Evolutionary conservation across 805 yeast species (phyloP).

Genomic region (Starmera amethionina): DNA sequence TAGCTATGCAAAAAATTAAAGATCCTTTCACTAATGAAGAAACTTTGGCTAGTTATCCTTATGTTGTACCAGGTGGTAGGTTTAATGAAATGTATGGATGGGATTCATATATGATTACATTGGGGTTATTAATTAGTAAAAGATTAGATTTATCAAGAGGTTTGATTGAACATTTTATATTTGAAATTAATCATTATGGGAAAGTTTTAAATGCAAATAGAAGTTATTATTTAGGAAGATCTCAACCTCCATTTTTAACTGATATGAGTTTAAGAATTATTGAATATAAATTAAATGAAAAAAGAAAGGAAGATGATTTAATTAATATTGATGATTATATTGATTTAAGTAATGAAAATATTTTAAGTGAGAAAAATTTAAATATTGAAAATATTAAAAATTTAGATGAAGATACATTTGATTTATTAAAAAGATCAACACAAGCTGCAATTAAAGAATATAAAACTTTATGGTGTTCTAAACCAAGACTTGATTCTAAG

Average conservation of each 20-base stretch:
- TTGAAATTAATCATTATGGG: constrained; percentile 84
- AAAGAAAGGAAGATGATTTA: constrained; percentile 1
- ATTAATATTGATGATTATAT: no score
- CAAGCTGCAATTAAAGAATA: constrained; percentile 84
- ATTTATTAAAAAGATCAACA: constrained; percentile 55
- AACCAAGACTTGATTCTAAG: constrained; percentile 61
- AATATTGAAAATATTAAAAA: no score
- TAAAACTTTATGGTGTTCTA: constrained; percentile 62
- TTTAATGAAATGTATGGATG: constrained; percentile 96
- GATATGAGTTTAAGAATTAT: constrained; percentile 78
- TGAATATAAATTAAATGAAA: constrained; percentile 42
- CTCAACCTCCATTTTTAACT: constrained; percentile 95
- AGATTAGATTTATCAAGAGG: constrained; percentile 69
- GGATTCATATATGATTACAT: constrained; percentile 91
- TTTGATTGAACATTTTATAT: constrained; percentile 86
- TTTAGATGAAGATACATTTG: constrained; percentile 36
- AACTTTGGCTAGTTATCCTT: constrained; percentile 60
- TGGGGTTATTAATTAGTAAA: constrained; percentile 67
- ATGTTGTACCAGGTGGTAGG: constrained; percentile 95
- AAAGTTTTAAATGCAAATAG: constrained; percentile 92
- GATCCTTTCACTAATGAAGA: constrained; percentile 43
- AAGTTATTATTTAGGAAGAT: constrained; percentile 79
- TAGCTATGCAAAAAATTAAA: constrained; percentile 51
- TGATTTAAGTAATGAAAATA: no score
- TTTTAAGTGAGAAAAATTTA: no score